Percentiles rank a stretch among this genome's conserved stretches.
Conservation (phyloP, 2,329 filamentous ascomycete species). For the Penicillium freii region DNA sequence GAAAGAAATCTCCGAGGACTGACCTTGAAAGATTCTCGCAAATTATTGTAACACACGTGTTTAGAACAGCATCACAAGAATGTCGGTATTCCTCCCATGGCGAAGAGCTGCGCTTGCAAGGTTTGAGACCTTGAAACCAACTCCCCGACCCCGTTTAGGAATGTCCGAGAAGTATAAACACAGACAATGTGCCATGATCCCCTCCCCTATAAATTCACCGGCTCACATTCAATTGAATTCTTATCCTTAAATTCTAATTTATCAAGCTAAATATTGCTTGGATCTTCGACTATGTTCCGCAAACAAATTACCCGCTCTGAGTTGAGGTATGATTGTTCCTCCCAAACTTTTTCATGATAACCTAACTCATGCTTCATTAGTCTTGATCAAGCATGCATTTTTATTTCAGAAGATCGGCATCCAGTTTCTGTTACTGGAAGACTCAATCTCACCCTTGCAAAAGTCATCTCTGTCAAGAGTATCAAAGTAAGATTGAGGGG, state of each 20-base stretch:
- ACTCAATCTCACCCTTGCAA: slow-evolving; percentile 11
- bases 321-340: not conserved
- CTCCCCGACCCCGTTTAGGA: slow-evolving; percentile 10
- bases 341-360: not conserved
- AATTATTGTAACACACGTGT: not conserved
- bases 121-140: not conserved
- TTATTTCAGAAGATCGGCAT: slow-evolving; percentile 5
- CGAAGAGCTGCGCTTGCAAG: not conserved
- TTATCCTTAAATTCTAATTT: not conserved
- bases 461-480: slow-evolving; percentile 7
- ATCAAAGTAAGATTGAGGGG: slow-evolving; percentile 19
- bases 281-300: slow-evolving; percentile 1
- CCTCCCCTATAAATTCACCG: not conserved
- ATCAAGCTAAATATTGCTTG: not conserved
- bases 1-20: not conserved
- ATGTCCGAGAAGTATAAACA: slow-evolving; percentile 6
- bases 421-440: slow-evolving; percentile 12
- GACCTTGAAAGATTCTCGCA: not conserved
- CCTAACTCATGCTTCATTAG: slow-evolving; percentile 1
- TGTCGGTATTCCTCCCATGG: not conserved
- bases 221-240: not conserved
- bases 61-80: slow-evolving; percentile 1
- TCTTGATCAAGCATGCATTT: slow-evolving; percentile 19
- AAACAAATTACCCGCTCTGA: not conserved
- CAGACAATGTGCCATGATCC: slow-evolving; percentile 1